Evolutionary conservation across 2,329 filamentous ascomycete genomes (phyloP), one percentile per base, ranked within the genome.

Genomic region (Xylariaceae sp.): DNA sequence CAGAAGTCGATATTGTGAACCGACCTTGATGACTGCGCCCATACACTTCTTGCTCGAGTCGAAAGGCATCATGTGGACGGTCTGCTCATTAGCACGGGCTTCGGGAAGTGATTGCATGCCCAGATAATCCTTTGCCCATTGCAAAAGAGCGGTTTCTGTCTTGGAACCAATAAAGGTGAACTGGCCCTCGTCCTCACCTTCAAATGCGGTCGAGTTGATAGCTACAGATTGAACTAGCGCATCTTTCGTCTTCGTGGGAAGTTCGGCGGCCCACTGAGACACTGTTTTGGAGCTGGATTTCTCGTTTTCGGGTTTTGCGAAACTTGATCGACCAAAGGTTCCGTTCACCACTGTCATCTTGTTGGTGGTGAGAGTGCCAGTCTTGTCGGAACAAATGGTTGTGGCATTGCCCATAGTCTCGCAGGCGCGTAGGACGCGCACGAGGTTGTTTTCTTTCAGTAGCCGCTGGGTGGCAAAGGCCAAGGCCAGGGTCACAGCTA

Each of bases 311-410:
- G 66, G 29, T 56, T 69, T 71, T 47, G 52, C 61, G 31, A 73
- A 73, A 45, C 61, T 69, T 19, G 68, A 72, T 46, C 68, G 71
- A 26, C 88, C 88, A 36, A 91, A 74, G 4, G 87, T 87, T 6
- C 88, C 89, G 23, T 89, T 87, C 26, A 92, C 89, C 1, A 92
- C 88, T 0, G 87, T 89, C 87, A 90, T 90, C 71, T 87, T 86
- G 69, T 90, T 90, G 56, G 89, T 87, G 0, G 88, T 91, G 16
- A 91, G 75, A 4, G 88, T 91, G 46, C 88, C 88, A 1, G 88
- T 91, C 74, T 91, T 91, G 72, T 91, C 90, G 3, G 90, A 92
- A 73, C 90, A 94, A 31, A 94, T 88, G 0, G 89, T 89, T 2
- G 85, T 88, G 24, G 85, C 85, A 64, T 90, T 90, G 4, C 87